Evolutionary conservation across 192 early-diverging fungal species (phyloP).

Genomic region (Dispira simplex): DNA sequence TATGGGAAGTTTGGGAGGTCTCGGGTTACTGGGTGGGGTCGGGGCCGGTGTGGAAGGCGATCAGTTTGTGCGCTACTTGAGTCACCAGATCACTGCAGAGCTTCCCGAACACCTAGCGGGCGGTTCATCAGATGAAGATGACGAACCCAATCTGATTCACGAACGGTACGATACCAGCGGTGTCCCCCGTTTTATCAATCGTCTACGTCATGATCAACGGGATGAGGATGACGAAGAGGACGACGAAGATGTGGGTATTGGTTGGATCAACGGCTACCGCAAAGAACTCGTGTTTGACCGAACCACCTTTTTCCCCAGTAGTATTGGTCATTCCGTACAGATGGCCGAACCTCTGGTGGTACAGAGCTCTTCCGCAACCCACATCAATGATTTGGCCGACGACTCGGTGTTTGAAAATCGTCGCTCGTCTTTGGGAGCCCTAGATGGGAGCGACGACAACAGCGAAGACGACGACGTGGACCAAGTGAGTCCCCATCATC

Average conservation of each 20-base stretch:
- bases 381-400: slow-evolving; percentile 1
- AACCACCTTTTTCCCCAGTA: background rate
- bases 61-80: slow-evolving; percentile 14
- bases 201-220: no score
- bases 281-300: slow-evolving; percentile 28
- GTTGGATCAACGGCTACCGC: slow-evolving; percentile 25
- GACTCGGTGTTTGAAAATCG: slow-evolving; percentile 1
- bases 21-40: background rate
- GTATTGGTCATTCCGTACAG: background rate
- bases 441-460: slow-evolving; percentile 17
- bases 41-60: slow-evolving; percentile 13
- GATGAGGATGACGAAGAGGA: slow-evolving; percentile 7
- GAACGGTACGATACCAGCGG: no score
- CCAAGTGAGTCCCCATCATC: no score
- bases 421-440: slow-evolving; percentile 6
- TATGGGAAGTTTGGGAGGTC: background rate
- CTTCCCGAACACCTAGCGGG: slow-evolving; percentile 19
- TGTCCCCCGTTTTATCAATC: no score
- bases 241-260: slow-evolving; percentile 19
- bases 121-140: slow-evolving; percentile 11
- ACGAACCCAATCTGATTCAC: background rate
- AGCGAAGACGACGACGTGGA: no score
- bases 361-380: slow-evolving; percentile 1
- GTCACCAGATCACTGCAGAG: slow-evolving; percentile 23
- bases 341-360: background rate